Percentiles rank a stretch among this genome's conserved stretches.
phyloP scores from a whole-genome alignment of 2,329 filamentous ascomycete species.

The Dactylellina sp. region DNA sequence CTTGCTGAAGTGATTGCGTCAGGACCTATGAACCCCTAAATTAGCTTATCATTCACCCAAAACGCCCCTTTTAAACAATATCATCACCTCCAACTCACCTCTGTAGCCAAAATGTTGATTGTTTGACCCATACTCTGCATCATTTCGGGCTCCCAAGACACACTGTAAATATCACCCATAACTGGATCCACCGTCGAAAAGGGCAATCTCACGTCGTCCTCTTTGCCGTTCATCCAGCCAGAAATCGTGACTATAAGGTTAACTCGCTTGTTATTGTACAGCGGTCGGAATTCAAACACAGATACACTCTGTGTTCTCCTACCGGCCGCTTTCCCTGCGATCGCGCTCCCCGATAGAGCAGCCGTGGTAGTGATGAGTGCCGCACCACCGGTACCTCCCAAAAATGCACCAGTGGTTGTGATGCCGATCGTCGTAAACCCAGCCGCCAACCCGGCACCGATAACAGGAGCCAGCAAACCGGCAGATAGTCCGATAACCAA shows the following conservation, averaged over 20 bases:
- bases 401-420: constrained; percentile 85
- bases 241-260: constrained; percentile 95
- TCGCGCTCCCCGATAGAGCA: constrained; percentile 85
- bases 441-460: constrained; percentile 86
- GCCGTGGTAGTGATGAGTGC: constrained; percentile 93
- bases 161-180: constrained; percentile 98
- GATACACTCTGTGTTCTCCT: constrained; percentile 89
- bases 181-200: constrained; percentile 96
- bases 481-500: constrained; percentile 84
- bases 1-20: constrained; percentile 78
- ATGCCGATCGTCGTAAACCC: constrained; percentile 96
- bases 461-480: constrained; percentile 80
- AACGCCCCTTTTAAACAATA: neutral
- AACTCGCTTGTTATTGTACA: constrained; percentile 97
- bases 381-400: constrained; percentile 90
- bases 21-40: constrained; percentile 73
- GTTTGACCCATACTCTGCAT: constrained; percentile 97
- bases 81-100: constrained; percentile 71
- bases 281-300: constrained; percentile 94
- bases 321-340: constrained; percentile 86
- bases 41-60: neutral
- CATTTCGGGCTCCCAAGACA: constrained; percentile 98
- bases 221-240: constrained; percentile 98
- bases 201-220: constrained; percentile 93
- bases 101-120: constrained; percentile 96